A percentile compares a stretch with the other conserved stretches of the same genome.
Conservation (phyloP, 345 rosid genomes). For the Sisymbrium altissimum region DNA sequence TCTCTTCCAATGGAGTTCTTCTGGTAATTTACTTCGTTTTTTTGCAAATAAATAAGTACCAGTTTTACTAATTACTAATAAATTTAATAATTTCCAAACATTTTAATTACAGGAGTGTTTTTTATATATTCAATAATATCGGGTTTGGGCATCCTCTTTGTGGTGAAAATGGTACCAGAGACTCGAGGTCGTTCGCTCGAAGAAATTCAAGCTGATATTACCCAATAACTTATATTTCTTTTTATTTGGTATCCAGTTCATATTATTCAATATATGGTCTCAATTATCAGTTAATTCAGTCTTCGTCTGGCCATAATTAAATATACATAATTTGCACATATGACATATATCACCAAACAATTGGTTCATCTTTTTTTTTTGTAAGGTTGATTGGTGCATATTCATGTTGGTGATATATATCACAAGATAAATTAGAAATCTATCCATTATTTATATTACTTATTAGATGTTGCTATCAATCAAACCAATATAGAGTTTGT, state of each 20-base stretch:
- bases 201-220: slow-evolving; percentile 60
- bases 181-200: slow-evolving; percentile 72
- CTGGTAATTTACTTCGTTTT: background rate
- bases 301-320: background rate
- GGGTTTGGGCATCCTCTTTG: slow-evolving; percentile 58
- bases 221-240: background rate
- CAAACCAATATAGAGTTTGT: background rate
- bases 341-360: background rate
- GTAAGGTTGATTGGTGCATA: background rate
- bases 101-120: slow-evolving; percentile 49
- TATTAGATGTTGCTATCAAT: background rate
- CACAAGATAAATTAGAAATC: background rate
- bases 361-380: background rate
- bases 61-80: background rate
- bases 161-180: slow-evolving; percentile 65
- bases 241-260: slow-evolving; percentile 1
- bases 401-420: background rate
- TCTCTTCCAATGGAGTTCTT: slow-evolving; percentile 30
- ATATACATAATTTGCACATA: background rate
- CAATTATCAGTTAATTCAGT: background rate
- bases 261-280: background rate
- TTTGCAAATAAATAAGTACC: background rate
- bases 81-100: background rate
- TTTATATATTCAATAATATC: slow-evolving; percentile 55
- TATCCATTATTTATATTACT: background rate